These are phyloP conservation scores for Claviceps humidiphila DNA, from an alignment of 2,329 filamentous ascomycete species.

Conservation along the genomic window DNA sequence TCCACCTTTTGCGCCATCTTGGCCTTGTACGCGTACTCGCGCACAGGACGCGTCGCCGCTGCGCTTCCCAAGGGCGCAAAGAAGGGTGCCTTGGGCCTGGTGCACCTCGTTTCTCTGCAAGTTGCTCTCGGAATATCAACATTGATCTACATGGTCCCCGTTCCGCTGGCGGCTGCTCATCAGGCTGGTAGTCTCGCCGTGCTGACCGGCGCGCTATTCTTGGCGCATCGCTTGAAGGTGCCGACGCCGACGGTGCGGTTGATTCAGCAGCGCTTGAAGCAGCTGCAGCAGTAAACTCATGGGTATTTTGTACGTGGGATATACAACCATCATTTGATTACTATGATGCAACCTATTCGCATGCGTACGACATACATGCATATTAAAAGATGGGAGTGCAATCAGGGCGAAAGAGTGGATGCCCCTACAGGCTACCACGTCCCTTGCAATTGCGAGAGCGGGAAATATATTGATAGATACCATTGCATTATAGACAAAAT, in stretches of 20 bases:
- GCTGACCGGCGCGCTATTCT: slow-evolving; percentile 65
- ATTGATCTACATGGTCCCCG: slow-evolving; percentile 86
- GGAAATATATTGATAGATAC: no score
- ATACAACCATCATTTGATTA: no score
- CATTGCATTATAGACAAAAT: no score
- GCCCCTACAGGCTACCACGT: no score
- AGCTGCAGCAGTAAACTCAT: slow-evolving; percentile 8
- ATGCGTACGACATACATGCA: neutral
- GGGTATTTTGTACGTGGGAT: no score
- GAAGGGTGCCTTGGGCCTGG: slow-evolving; percentile 62
- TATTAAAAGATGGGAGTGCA: neutral
- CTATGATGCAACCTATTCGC: no score
- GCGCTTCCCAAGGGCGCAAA: slow-evolving; percentile 49
- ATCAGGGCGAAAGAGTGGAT: neutral
- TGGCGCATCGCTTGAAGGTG: slow-evolving; percentile 66
- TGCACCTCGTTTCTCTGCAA: slow-evolving; percentile 73
- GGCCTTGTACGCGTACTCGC: slow-evolving; percentile 67
- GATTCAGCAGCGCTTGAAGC: slow-evolving; percentile 38
- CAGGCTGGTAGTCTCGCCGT: slow-evolving; percentile 83
- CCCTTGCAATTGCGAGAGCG: no score
- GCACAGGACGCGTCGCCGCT: slow-evolving; percentile 44
- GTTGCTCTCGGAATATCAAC: slow-evolving; percentile 80
- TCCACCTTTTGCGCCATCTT: slow-evolving; percentile 77
- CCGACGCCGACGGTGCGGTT: slow-evolving; percentile 51
- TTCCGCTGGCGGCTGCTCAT: slow-evolving; percentile 75